Percentiles rank a stretch among this genome's conserved stretches.
These are phyloP conservation scores for Patellifolia procumbens DNA, from an alignment of 179 eudicot species.

Conservation along the genomic window DNA sequence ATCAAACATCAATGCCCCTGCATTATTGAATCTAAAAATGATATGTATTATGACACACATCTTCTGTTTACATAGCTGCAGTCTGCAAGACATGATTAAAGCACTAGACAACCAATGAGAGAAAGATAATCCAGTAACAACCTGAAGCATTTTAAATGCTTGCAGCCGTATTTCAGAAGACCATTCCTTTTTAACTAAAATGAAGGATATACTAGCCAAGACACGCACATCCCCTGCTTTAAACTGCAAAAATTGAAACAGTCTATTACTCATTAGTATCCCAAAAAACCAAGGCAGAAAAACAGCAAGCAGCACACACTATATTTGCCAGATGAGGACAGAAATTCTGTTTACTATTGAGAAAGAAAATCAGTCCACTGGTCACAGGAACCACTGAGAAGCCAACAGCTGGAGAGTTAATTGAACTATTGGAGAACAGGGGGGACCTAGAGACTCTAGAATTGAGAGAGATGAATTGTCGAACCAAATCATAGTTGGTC, in stretches of 20 bases:
- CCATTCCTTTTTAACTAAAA: conserved; percentile 86
- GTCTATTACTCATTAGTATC: neutral
- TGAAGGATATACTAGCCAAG: conserved; percentile 75
- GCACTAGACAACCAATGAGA: neutral
- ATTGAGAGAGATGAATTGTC: neutral
- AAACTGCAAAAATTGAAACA: conserved; percentile 49
- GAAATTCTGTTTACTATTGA: neutral
- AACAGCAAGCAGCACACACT: conserved; percentile 15
- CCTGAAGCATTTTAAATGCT: conserved; percentile 97
- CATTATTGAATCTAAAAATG: neutral
- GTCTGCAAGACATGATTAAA: neutral
- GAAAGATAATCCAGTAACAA: conserved; percentile 23
- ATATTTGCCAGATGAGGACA: neutral
- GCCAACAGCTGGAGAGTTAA: neutral
- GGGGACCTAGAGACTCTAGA: neutral
- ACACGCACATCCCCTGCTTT: conserved; percentile 85
- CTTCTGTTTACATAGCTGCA: neutral
- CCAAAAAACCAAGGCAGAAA: neutral
- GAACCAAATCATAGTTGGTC: neutral
- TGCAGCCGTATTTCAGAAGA: conserved; percentile 91
- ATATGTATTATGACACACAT: neutral
- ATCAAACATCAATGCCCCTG: neutral
- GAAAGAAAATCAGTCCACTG: neutral
- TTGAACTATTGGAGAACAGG: neutral
- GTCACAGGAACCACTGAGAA: neutral